Evolutionary conservation across 495 filamentous ascomycete genomes (phyloP), one percentile per base, ranked within the genome.

Genomic region (Tuber aestivum): DNA sequence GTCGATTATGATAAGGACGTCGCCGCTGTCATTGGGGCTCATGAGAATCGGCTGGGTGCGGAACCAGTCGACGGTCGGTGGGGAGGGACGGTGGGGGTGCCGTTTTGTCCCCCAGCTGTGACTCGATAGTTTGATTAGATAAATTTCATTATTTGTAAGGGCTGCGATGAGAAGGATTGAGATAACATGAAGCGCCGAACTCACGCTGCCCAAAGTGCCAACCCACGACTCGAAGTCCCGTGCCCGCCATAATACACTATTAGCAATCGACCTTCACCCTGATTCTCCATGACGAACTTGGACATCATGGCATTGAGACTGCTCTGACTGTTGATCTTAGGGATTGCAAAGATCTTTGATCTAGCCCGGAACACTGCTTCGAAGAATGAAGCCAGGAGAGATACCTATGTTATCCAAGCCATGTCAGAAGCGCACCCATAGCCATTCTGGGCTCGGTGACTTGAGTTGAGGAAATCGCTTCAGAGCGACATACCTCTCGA

Each of bases 221-320:
- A 5, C 50, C 50, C 50, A 5, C 27, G 27, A 61, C 50, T 61
- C 50, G n/a, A 61, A 32, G n/a, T 61, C 23, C 50, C 50, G 50
- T 61, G 50, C n/a, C 50, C 50, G 10, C 50, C 50, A 9, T 61
- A 61, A n/a, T 61, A 27, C 50, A 61, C 50, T 27, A 61, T 12
- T 3, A 61, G 12, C 50, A 61, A 32, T 12, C 50, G 50, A 14
- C n/a, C 50, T 14, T 14, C 50, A 16, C 50, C 50, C 50, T 61
- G 50, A 12, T 61, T 61, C n/a, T 61, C 50, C 50, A 61, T 61
- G 9, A 61, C 50, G 50, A 61, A 61, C n/a, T 61, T 61, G 50
- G 50, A 61, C 50, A 61, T 61, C 50, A 61, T 61, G n/a, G 50
- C 50, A 3, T 61, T 61, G 50, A 61, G 50, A 27, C 50, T 61